Base-by-base conservation (phyloP, 225 moss, liverwort and hornwort species). In the Pseudisothecium myosuroides region DNA sequence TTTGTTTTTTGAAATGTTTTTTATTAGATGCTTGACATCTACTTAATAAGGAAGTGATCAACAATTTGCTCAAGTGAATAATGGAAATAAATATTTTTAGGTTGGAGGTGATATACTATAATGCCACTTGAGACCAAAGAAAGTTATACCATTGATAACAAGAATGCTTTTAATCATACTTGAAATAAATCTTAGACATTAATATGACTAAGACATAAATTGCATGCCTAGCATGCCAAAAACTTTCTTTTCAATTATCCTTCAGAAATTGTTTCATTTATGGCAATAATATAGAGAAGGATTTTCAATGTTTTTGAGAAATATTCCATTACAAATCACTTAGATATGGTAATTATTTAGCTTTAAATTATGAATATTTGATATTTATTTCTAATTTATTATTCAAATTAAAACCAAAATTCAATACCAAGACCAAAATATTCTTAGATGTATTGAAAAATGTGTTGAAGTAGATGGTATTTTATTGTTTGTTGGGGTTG, bases 401-500 rank as follows among this genome's bases (percentile, higher is more conserved):
- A 52, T 34, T 52, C 52, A 50, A 76, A 9, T 16, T 5, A 22
- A 76, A 36, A 52, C 1, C 32, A 76, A 20, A 13, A 1, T 50
- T 34, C 21, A 76, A 50, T 49, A 74, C 11, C 4, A 49, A 49
- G 20, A 50, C 31, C 7, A 49, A 0, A 27, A 18, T 4, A 29
- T 19, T 31, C 11, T 32, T 50, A 32, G 2, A 50, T 50, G 12
- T 34, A 21, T 13, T 34, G 11, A 74, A 18, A 11, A 32, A 49
- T 74, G 17, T 47, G 6, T 18, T 74, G 11, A 74, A 74, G 18
- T 29, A 2, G 10, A 47, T 11, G 18, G 2, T 14, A 74, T 28
- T 47, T 47, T 31, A 10, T 0, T 17, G 1, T 29, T 47, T 28
- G 9, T 0, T 17, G 2, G 19, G 19, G 4, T 47, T 49, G 19